Percentiles rank a stretch among this genome's conserved stretches.
Conservation (phyloP, 176 grass and related monocot genomes). For the Oryza meyeriana region DNA sequence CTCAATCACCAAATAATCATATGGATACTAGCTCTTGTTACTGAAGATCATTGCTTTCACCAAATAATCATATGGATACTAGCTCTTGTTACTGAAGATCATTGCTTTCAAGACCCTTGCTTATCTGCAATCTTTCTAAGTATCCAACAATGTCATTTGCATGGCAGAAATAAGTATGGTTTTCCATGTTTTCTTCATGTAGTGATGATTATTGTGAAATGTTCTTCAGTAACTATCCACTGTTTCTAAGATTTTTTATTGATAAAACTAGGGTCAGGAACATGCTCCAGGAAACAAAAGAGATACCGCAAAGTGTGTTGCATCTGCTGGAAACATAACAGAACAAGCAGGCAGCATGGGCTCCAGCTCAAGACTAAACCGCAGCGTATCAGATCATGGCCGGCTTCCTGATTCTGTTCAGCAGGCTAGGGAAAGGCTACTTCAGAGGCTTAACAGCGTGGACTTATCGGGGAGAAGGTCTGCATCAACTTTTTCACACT, state of each 20-base stretch:
- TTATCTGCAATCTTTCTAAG: not conserved
- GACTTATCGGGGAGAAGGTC: slow-evolving; percentile 58
- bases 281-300: slow-evolving; percentile 23
- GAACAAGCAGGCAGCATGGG: not conserved
- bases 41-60: not conserved
- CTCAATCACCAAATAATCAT: not conserved
- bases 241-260: not conserved
- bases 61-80: not conserved
- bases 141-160: not conserved
- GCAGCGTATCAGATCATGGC: slow-evolving; percentile 34
- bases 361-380: slow-evolving; percentile 17
- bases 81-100: not conserved
- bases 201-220: not conserved
- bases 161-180: not conserved
- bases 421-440: slow-evolving; percentile 72
- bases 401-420: slow-evolving; percentile 64
- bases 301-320: slow-evolving; percentile 6
- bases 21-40: not conserved
- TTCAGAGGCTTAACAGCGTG: slow-evolving; percentile 56
- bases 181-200: not conserved
- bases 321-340: slow-evolving; percentile 6
- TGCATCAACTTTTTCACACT: not conserved
- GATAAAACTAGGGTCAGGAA: slow-evolving; percentile 31
- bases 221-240: not conserved
- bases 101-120: not conserved